phyloP scores from a whole-genome alignment of 352 stramenopile species.

The Blastocystis sp. region DNA sequence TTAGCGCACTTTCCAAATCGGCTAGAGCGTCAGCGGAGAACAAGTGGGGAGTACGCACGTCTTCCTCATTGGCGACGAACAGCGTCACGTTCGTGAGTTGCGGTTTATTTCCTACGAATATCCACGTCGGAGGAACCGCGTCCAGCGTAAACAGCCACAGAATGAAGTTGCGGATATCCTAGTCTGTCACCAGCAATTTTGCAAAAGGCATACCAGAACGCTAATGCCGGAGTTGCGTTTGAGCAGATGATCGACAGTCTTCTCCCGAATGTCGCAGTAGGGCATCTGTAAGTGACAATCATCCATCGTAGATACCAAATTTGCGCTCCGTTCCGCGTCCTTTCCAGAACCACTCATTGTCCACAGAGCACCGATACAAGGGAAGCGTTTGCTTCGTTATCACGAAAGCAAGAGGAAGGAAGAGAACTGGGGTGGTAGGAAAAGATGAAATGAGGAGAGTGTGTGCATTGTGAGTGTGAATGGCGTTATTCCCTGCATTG shows the following conservation, averaged over 20 bases:
- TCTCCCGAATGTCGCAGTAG: slow-evolving; percentile 56
- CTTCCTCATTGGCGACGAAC: background rate
- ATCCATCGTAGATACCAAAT: background rate
- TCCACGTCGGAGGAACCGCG: slow-evolving; percentile 36
- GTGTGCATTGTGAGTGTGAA: too few species aligned
- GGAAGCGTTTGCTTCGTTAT: too few species aligned
- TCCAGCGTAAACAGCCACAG: slow-evolving; percentile 61
- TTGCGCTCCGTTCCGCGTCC: background rate
- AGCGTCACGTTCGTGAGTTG: slow-evolving; percentile 45
- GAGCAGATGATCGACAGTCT: background rate
- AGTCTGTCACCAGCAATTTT: background rate
- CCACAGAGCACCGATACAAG: too few species aligned
- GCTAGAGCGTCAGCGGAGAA: background rate
- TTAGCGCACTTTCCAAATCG: background rate
- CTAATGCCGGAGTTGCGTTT: slow-evolving; percentile 38
- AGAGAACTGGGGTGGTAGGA: too few species aligned
- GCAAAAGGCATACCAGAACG: background rate
- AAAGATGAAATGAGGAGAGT: too few species aligned
- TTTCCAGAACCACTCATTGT: background rate
- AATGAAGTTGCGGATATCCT: slow-evolving; percentile 66
- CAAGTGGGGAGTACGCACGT: background rate
- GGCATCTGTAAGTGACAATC: background rate
- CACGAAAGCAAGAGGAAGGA: too few species aligned
- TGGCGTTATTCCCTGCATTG: too few species aligned
- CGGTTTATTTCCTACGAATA: slow-evolving; percentile 69